Evolutionary conservation across 176 grass and related monocot genomes (phyloP).

Genomic region (Phoenix roebelenii): DNA sequence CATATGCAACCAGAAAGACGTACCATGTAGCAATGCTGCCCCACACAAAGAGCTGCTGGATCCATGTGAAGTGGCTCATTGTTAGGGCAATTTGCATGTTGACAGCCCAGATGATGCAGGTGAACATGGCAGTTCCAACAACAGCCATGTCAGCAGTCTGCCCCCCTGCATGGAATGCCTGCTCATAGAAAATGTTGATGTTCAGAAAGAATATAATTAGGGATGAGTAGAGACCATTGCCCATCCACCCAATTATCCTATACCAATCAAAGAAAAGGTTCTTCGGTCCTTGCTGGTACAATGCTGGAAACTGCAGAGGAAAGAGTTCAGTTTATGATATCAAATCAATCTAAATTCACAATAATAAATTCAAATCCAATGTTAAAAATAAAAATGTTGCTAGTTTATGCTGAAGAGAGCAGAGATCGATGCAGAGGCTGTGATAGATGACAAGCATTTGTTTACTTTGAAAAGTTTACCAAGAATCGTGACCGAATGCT

Average conservation of each 20-base stretch:
- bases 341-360: too few species aligned
- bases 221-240: constrained; percentile 93
- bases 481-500: too few species aligned
- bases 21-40: constrained; percentile 91
- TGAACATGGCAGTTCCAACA: constrained; percentile 92
- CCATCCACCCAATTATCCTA: constrained; percentile 94
- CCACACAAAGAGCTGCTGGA: constrained; percentile 95
- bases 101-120: constrained; percentile 94
- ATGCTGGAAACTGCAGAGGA: constrained; percentile 71
- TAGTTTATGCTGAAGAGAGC: too few species aligned
- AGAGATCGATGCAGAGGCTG: too few species aligned
- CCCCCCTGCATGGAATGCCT: constrained; percentile 52
- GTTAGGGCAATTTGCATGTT: constrained; percentile 95
- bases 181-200: constrained; percentile 65
- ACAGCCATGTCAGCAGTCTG: constrained; percentile 92
- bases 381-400: too few species aligned
- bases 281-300: constrained; percentile 95
- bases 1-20: constrained; percentile 67
- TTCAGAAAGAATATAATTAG: constrained; percentile 83
- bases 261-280: constrained; percentile 99
- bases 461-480: too few species aligned
- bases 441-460: too few species aligned
- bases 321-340: too few species aligned
- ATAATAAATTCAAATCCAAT: too few species aligned
- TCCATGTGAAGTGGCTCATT: constrained; percentile 99